Evolutionary conservation across 768 basidiomycete species (phyloP), one percentile per base, ranked within the genome.

Genomic region (Gymnopilus junonius): DNA sequence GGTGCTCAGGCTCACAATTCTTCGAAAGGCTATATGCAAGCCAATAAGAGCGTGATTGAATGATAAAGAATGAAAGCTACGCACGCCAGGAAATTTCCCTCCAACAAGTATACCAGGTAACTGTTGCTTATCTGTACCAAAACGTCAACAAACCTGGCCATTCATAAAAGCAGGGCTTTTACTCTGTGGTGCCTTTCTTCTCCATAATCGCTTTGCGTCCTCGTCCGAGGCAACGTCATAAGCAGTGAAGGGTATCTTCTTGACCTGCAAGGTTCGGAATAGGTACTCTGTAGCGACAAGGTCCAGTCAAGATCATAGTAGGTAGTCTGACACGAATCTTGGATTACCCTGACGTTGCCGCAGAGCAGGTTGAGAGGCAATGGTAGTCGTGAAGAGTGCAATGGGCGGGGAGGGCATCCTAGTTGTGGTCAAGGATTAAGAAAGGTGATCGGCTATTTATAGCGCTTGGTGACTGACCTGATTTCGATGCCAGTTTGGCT

Each of bases 211-310:
- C 70, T 94, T 94, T 15, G 93, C 92, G 20, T 87, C 84, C 69
- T 90, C 89, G 71, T 95, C 92, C 4, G 90, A 92, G 29, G 93
- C 93, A 39, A 95, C 83, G 75, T 95, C 93, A 70, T 93, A 95
- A 10, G 91, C 89, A 0, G 80, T 87, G 76, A 89, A 95, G 7
- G 86, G 82, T 55, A 94, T 91, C 79, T 91, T 94, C 85, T 93
- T 92, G 73, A 89, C 87, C 75, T 95, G 93, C 56, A 95, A 80
- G 58, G 90, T 91, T 54, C 93, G 87, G 58, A 95, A 73, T 43
- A 95, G 78, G 71, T 93, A 94, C 71, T 95, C 93, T 94, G 74
- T 8, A 20, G 3, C 14, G 48, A 51, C n/a, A n/a, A 20, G 43
- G 45, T n/a, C 51, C 27, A 15, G 35, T 55, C 58, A 14, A 65